A percentile compares a stretch with the other conserved stretches of the same genome.
These are phyloP conservation scores for Lentinula sp. DNA, from an alignment of 768 basidiomycete genomes.

Conservation along the genomic window DNA sequence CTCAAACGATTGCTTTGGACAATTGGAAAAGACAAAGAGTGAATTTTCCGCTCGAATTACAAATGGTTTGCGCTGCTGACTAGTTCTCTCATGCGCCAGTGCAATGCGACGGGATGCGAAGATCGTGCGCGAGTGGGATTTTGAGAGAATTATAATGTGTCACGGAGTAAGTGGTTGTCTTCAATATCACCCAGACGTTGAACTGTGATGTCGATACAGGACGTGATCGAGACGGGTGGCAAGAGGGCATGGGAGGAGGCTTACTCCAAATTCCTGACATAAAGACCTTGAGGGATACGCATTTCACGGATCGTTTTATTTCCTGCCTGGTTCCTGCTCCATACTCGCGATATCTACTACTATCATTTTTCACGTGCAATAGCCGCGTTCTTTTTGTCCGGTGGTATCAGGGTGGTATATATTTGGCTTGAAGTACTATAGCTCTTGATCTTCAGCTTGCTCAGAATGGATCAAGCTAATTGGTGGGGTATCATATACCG, in stretches of 20 bases:
- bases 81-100: conserved; percentile 14
- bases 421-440: too few relatives aligned
- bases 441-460: too few relatives aligned
- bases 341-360: too few relatives aligned
- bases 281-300: neutral
- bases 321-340: neutral
- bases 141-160: conserved; percentile 69
- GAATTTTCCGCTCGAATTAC: conserved; percentile 14
- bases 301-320: neutral
- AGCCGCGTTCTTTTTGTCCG: neutral
- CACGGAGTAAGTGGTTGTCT: conserved; percentile 37
- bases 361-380: neutral
- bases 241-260: conserved; percentile 37
- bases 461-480: too few relatives aligned
- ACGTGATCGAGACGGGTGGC: conserved; percentile 50
- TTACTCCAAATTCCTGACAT: conserved; percentile 14
- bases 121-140: conserved; percentile 68
- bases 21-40: conserved; percentile 32
- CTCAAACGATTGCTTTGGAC: conserved; percentile 27
- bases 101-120: conserved; percentile 60
- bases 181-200: too few relatives aligned
- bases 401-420: too few relatives aligned
- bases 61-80: neutral
- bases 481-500: too few relatives aligned
- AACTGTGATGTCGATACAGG: conserved; percentile 18